Evolutionary conservation across 805 yeast species (phyloP).

Genomic region (Tetrapisispora pingtungensis): DNA sequence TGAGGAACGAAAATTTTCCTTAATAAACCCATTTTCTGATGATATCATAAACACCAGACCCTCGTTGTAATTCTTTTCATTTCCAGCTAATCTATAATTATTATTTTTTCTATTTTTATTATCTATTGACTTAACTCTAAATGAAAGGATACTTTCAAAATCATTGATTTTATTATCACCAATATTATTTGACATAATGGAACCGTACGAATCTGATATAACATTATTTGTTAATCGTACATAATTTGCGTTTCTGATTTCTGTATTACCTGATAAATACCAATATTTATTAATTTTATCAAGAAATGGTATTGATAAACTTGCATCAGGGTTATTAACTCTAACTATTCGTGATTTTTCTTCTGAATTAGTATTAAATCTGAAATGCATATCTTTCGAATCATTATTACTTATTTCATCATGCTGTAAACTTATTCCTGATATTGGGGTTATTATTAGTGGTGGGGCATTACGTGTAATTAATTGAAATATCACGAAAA

Average conservation of each 20-base stretch:
- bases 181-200: slow-evolving; percentile 24
- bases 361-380: background rate
- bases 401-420: background rate
- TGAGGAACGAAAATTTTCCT: slow-evolving; percentile 17
- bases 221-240: slow-evolving; percentile 17
- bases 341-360: slow-evolving; percentile 7
- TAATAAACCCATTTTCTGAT: slow-evolving; percentile 23
- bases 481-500: slow-evolving; percentile 1
- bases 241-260: slow-evolving; percentile 20
- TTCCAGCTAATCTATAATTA: background rate
- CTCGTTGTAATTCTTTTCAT: slow-evolving; percentile 13
- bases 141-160: slow-evolving; percentile 19
- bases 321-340: slow-evolving; percentile 18
- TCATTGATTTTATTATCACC: slow-evolving; percentile 28
- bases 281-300: slow-evolving; percentile 24
- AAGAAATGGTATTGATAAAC: slow-evolving; percentile 20
- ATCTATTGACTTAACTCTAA: slow-evolving; percentile 8
- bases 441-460: background rate
- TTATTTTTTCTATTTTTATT: background rate
- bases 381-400: background rate
- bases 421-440: background rate
- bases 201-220: slow-evolving; percentile 13
- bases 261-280: slow-evolving; percentile 24
- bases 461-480: background rate
- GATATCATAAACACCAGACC: slow-evolving; percentile 22